Base-by-base conservation (phyloP, 805 yeast genomes). In the Metschnikowia kofuensis region DNA sequence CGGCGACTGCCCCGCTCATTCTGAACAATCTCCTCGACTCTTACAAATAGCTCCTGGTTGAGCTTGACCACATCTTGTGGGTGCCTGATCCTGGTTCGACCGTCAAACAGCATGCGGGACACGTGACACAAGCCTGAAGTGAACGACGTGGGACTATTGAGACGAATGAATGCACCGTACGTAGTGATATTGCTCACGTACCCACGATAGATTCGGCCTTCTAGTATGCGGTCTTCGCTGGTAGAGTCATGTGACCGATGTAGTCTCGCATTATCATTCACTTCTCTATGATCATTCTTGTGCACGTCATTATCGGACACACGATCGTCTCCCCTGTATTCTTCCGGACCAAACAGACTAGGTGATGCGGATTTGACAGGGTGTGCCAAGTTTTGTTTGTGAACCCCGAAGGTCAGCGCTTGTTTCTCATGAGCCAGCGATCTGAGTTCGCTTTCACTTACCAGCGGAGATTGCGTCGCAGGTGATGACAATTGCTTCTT, bases 161-260 rank as follows among this genome's bases (percentile, higher is more conserved):
- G 62, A 9, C 79, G 65, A 0, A 89, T 78, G 61, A 91, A 92
- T 1, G 89, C 95, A 0, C 98, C 97, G 66, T 82, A 91, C 2
- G 77, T 64, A 38, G 82, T 81, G 1, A 87, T 57, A 40, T 78
- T 80, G 41, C 72, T 74, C 2, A 92, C 85, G 27, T 54, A 65
- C 0, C 96, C 97, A 29, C 64, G 65, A 56, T 85, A 83, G 0
- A 87, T 68, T 26, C 73, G 64, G 34, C 50, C 50, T 15, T 47
- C 43, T 35, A 32, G 40, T 13, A 42, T 38, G 11, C 27, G 37
- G 15, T 38, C 43, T 9, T 26, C 38, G 2, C 12, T 12, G 7
- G 27, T 11, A 26, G 13, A 32, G 14, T 8, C 15, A 5, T 13
- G 41, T 11, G 38, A 21, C 8, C 37, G 21, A 11, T 6, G 37